These are phyloP conservation scores for Noccaea caerulescens DNA, from an alignment of 345 rosid genomes.

Conservation along the genomic window DNA sequence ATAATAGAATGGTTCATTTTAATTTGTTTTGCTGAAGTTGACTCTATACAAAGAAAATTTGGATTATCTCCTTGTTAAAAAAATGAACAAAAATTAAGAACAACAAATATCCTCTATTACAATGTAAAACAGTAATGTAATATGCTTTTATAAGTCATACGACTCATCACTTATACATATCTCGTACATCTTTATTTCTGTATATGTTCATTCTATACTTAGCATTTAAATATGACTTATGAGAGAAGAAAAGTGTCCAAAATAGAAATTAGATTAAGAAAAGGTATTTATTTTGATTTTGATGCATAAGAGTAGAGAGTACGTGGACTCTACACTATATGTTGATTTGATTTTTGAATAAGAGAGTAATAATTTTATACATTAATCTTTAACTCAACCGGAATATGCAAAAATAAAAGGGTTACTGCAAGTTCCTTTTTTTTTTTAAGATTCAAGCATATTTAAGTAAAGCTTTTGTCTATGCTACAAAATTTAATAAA, in stretches of 20 bases:
- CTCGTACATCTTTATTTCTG: neutral
- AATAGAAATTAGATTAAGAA: neutral
- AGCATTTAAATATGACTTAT: slow-evolving; percentile 6
- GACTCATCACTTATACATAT: neutral
- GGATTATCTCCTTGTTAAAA: too few species aligned
- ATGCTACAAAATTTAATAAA: neutral
- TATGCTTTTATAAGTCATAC: neutral
- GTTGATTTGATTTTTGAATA: neutral
- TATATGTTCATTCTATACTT: neutral
- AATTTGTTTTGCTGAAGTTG: too few species aligned
- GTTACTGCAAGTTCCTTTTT: neutral
- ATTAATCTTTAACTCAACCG: neutral
- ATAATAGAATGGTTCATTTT: neutral
- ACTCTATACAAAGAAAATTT: too few species aligned
- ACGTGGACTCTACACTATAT: too few species aligned
- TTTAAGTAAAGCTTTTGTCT: neutral
- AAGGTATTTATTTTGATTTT: too few species aligned
- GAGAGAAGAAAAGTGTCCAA: slow-evolving; percentile 5
- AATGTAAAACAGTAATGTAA: neutral
- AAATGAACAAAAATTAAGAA: neutral
- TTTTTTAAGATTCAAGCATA: neutral
- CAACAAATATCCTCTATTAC: neutral
- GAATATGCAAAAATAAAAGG: neutral
- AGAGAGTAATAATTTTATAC: neutral
- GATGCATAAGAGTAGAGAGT: too few species aligned